Evolutionary conservation across 768 basidiomycete species (phyloP).

Genomic region (Phaeotremella skinneri): DNA sequence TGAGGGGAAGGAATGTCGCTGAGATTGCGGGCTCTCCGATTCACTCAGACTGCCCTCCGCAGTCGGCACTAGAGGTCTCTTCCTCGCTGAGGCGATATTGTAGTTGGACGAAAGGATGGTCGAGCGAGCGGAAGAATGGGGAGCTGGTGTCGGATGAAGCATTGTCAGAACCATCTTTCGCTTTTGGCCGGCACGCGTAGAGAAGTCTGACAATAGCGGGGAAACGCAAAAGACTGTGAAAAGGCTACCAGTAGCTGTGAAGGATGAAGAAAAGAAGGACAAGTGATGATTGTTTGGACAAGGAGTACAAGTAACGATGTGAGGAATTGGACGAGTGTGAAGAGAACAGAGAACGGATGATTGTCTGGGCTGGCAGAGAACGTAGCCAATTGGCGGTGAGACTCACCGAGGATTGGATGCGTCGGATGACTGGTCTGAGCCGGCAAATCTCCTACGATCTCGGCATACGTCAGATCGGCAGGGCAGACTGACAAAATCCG

Average conservation of each 20-base stretch:
- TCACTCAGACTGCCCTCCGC: not conserved
- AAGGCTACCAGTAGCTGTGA: not conserved
- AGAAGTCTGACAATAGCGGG: not conserved
- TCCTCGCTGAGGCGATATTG: not conserved
- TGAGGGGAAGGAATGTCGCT: not conserved
- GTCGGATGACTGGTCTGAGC: not conserved
- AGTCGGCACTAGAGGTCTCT: not conserved
- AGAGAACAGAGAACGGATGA: not conserved
- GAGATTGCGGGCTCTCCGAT: not conserved
- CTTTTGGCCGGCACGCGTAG: not conserved
- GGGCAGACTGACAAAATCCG: too few relatives aligned
- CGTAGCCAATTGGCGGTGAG: not conserved
- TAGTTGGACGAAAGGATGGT: not conserved
- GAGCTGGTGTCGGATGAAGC: slow-evolving; percentile 1
- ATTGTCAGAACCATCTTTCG: not conserved
- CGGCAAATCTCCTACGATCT: not conserved
- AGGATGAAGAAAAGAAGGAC: not conserved
- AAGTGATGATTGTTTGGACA: not conserved
- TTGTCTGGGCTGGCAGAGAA: not conserved
- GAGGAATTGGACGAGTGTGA: not conserved
- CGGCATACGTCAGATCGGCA: too few relatives aligned
- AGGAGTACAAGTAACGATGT: not conserved
- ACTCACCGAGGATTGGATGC: not conserved
- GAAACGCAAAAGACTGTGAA: not conserved
- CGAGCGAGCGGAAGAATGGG: not conserved